Conservation (phyloP, 305 asterid species). For the Fraxinus sp. region DNA sequence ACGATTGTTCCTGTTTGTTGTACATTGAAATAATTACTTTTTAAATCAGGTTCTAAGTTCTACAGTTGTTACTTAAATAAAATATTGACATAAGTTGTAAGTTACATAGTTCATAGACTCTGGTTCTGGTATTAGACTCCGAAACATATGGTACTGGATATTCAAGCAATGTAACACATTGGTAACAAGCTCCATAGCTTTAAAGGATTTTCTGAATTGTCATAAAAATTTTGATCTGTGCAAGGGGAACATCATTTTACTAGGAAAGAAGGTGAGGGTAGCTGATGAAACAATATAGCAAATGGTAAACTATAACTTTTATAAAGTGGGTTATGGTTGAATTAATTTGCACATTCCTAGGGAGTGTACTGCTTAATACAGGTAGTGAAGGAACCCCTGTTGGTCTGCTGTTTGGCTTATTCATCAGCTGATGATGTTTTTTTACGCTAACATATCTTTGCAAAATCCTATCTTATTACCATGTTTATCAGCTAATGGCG, state of each 20-base stretch:
- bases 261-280: not conserved
- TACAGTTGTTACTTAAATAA: not conserved
- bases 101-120: not conserved
- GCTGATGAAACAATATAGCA: not conserved
- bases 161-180: not conserved
- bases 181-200: not conserved
- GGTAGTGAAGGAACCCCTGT: not conserved
- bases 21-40: not conserved
- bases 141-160: not conserved
- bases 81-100: not conserved
- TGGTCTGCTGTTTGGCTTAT: not conserved
- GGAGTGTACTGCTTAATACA: not conserved
- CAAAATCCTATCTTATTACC: not conserved
- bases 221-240: not conserved
- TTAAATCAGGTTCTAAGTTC: not conserved
- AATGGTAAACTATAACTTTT: not conserved
- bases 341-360: not conserved
- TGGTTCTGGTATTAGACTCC: not conserved
- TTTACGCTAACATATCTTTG: not conserved
- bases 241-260: not conserved
- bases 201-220: not conserved
- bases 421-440: not conserved
- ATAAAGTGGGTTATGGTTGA: not conserved
- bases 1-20: not conserved
- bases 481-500: conserved; percentile 17